phyloP scores from a whole-genome alignment of 2,329 filamentous ascomycete genomes.

The Nemania serpens region DNA sequence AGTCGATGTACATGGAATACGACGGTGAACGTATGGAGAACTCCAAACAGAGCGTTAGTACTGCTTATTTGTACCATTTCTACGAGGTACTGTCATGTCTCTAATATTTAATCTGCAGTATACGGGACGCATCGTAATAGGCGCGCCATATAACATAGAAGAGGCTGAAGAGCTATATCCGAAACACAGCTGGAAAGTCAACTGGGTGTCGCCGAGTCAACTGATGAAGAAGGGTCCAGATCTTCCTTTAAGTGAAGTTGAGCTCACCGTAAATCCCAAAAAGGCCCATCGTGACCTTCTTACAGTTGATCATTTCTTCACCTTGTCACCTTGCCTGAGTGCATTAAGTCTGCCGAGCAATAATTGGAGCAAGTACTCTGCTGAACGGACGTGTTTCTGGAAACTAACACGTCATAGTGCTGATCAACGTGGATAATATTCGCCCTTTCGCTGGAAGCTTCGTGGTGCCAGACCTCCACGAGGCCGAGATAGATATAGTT shows the following conservation, averaged over 20 bases:
- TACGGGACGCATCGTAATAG: background rate
- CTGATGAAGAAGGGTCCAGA: background rate
- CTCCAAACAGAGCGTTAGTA: constrained; percentile 8
- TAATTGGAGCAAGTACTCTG: background rate
- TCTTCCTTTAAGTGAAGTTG: background rate
- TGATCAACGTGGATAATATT: constrained; percentile 7
- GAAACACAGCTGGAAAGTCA: background rate
- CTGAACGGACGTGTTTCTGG: background rate
- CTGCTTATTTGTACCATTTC: background rate
- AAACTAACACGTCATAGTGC: background rate
- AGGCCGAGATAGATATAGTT: background rate
- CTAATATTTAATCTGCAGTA: background rate
- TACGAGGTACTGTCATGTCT: background rate
- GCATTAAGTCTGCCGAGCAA: background rate
- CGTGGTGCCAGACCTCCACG: background rate
- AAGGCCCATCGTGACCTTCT: background rate
- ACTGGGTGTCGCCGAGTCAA: constrained; percentile 1
- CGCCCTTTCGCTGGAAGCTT: background rate
- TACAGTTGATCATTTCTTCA: constrained; percentile 1
- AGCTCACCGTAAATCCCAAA: constrained; percentile 1
- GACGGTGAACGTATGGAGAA: constrained; percentile 7
- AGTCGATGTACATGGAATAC: constrained; percentile 8
- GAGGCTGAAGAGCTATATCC: too few relatives aligned
- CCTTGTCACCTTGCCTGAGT: constrained; percentile 6
- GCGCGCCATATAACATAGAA: background rate